Percentiles rank a stretch among this genome's conserved stretches.
phyloP scores from a whole-genome alignment of 2,329 filamentous ascomycete species.

The Aspergillus texensis region DNA sequence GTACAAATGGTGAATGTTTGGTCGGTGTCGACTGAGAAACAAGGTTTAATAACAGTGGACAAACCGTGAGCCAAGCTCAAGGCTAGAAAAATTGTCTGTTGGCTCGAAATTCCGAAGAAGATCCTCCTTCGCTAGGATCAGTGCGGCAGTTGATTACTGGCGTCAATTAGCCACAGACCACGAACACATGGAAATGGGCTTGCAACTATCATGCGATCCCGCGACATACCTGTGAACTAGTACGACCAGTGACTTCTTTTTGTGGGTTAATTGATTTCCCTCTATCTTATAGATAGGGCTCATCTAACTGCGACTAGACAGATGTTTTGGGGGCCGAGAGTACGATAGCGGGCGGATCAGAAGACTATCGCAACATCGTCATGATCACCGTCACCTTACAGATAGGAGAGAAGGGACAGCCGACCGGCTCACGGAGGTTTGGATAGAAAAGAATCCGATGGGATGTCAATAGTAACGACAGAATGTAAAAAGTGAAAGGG shows the following conservation, averaged over 20 bases:
- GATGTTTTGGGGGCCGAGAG: background rate
- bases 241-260: background rate
- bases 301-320: conserved; percentile 12
- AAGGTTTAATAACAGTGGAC: conserved; percentile 5
- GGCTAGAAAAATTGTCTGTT: conserved; percentile 7
- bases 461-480: background rate
- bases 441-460: background rate
- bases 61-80: background rate
- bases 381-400: conserved; percentile 3
- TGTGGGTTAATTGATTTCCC: background rate
- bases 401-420: background rate
- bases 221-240: conserved; percentile 10
- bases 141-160: conserved; percentile 9
- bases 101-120: conserved; percentile 5
- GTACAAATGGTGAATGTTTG: background rate
- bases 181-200: background rate
- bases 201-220: background rate
- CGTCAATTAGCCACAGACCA: conserved; percentile 16
- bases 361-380: conserved; percentile 15
- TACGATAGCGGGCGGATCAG: conserved; percentile 12
- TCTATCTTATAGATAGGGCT: conserved; percentile 7
- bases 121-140: conserved; percentile 6
- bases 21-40: background rate
- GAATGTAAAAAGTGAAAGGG: conserved; percentile 10
- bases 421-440: background rate